phyloP scores from a whole-genome alignment of 495 filamentous ascomycete species.

The Aspergillus indologenus region DNA sequence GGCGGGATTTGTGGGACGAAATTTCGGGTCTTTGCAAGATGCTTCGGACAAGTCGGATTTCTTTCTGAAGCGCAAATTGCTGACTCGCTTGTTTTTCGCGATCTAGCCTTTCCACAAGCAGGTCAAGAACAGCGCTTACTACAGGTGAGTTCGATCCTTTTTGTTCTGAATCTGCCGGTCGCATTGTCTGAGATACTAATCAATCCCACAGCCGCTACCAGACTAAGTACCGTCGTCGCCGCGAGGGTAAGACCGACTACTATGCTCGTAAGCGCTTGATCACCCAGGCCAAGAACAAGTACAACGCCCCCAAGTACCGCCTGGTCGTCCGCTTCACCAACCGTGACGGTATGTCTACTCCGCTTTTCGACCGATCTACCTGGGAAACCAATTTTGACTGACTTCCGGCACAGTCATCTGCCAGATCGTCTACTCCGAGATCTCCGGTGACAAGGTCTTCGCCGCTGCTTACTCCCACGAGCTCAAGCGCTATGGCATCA shows the following conservation, averaged over 20 bases:
- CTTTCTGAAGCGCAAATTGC: conserved; percentile 97
- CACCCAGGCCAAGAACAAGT: conserved; percentile 99
- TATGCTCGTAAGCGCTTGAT: conserved; percentile 99
- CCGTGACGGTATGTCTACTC: conserved; percentile 36
- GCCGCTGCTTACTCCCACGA: conserved; percentile 93
- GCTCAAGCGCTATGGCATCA: conserved; percentile 93
- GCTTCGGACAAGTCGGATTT: conserved; percentile 66
- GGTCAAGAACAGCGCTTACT: conserved; percentile 96
- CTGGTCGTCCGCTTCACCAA: conserved; percentile 99
- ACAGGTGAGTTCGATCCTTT: conserved; percentile 62
- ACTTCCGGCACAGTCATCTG: conserved; percentile 56
- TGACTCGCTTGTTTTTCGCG: conserved; percentile 70
- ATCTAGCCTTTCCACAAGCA: conserved; percentile 87
- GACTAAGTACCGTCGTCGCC: conserved; percentile 98
- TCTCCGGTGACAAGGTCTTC: conserved; percentile 97
- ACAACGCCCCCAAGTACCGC: conserved; percentile 99
- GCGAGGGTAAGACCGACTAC: conserved; percentile 99
- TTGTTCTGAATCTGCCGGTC: background rate
- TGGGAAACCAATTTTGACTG: background rate
- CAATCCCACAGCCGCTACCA: conserved; percentile 76
- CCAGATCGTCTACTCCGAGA: conserved; percentile 96
- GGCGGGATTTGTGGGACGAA: conserved; percentile 13
- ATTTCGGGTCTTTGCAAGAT: conserved; percentile 85
- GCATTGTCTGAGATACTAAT: conserved; percentile 22
- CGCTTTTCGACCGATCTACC: too few relatives aligned